Evolutionary conservation across 116 monocot species (phyloP).

Genomic region (Papilionanthe hybrid): DNA sequence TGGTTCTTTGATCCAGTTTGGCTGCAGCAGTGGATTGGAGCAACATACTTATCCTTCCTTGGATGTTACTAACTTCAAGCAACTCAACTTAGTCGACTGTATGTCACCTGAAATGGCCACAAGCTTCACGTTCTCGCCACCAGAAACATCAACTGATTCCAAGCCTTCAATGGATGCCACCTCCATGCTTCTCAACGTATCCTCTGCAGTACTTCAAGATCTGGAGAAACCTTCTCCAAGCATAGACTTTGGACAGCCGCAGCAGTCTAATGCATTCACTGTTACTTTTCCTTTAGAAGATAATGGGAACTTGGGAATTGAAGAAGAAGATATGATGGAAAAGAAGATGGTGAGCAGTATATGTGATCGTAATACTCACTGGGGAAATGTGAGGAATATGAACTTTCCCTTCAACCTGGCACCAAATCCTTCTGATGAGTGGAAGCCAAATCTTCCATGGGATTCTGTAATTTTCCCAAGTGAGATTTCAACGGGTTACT

Average conservation of each 20-base stretch:
- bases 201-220: constrained; percentile 22
- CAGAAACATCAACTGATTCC: constrained; percentile 26
- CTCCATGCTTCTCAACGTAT: constrained; percentile 27
- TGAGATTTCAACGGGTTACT: constrained; percentile 42
- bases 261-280: constrained; percentile 18
- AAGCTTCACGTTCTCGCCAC: constrained; percentile 24
- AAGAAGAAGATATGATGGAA: neutral
- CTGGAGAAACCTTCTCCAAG: constrained; percentile 16
- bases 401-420: constrained; percentile 42
- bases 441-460: constrained; percentile 48
- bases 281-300: constrained; percentile 11
- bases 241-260: constrained; percentile 39
- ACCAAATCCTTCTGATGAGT: constrained; percentile 40
- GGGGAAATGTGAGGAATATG: constrained; percentile 9
- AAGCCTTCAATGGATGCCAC: constrained; percentile 16
- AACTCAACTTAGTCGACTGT: constrained; percentile 11
- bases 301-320: neutral
- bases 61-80: constrained; percentile 9
- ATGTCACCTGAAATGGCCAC: constrained; percentile 17
- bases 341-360: constrained; percentile 7
- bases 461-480: constrained; percentile 39
- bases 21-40: constrained; percentile 15
- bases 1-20: constrained; percentile 26
- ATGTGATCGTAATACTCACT: constrained; percentile 11
- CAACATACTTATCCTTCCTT: constrained; percentile 19